phyloP scores from a whole-genome alignment of 2,329 filamentous ascomycete species.

The Shiraia sp. region DNA sequence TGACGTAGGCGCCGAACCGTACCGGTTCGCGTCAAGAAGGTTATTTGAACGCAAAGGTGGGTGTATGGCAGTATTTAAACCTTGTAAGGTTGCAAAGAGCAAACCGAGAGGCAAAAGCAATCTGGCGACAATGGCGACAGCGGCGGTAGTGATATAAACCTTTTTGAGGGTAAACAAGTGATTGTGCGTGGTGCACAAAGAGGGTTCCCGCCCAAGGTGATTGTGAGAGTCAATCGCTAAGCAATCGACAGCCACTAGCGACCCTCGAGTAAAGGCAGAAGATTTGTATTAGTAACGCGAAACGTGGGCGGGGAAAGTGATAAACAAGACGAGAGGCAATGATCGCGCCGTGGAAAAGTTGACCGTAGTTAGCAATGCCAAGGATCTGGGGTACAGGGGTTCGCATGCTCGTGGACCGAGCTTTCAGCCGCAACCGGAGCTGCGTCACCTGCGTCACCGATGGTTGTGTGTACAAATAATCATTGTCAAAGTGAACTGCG shows the following conservation, averaged over 20 bases:
- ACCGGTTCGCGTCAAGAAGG: slow-evolving; percentile 1
- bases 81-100: slow-evolving; percentile 1
- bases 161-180: no score
- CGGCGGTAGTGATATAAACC: no score
- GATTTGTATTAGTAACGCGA: slow-evolving; percentile 2
- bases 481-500: background rate
- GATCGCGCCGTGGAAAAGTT: slow-evolving; percentile 24
- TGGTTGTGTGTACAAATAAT: background rate
- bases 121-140: no score
- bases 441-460: background rate
- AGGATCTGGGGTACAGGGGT: slow-evolving; percentile 22
- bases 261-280: no score
- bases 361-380: slow-evolving; percentile 20
- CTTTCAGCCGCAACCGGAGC: slow-evolving; percentile 15
- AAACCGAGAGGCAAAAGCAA: no score
- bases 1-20: slow-evolving; percentile 30
- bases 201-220: no score
- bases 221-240: no score
- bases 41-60: background rate
- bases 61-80: background rate
- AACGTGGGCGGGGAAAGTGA: slow-evolving; percentile 1
- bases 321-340: slow-evolving; percentile 6
- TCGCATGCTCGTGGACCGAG: slow-evolving; percentile 14
- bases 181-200: no score
- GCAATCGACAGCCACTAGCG: no score